These are phyloP conservation scores for Diplotaxis tenuifolia DNA, from an alignment of 345 rosid species.

Conservation along the genomic window DNA sequence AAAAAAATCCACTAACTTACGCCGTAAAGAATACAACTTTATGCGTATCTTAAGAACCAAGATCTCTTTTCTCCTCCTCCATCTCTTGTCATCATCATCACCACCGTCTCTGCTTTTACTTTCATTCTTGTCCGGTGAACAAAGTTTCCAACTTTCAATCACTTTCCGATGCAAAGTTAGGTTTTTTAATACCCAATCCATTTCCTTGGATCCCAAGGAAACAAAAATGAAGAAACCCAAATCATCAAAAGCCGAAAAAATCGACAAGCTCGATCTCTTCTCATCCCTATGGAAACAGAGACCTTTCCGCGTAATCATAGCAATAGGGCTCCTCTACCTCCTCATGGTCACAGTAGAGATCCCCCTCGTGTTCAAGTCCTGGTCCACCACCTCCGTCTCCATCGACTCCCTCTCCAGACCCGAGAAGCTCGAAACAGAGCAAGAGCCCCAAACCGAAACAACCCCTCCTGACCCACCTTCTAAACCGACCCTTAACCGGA, in stretches of 20 bases:
- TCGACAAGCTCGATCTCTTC: constrained; percentile 46
- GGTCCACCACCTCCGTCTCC: constrained; percentile 40
- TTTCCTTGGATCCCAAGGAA: constrained; percentile 34
- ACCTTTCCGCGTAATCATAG: constrained; percentile 65
- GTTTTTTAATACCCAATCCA: neutral
- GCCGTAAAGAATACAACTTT: neutral
- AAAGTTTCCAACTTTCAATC: neutral
- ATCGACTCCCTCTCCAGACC: constrained; percentile 50
- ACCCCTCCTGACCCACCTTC: constrained; percentile 70
- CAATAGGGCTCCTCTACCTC: constrained; percentile 54
- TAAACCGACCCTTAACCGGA: constrained; percentile 20
- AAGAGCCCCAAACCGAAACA: constrained; percentile 39
- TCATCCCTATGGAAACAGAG: constrained; percentile 56
- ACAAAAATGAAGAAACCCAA: constrained; percentile 58
- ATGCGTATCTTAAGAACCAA: no score
- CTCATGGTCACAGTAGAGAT: constrained; percentile 68
- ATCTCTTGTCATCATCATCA: constrained; percentile 11
- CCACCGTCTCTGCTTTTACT: neutral
- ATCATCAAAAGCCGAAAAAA: constrained; percentile 41
- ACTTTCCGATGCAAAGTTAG: neutral
- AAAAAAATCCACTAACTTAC: neutral
- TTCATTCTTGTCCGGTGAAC: neutral
- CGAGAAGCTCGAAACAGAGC: constrained; percentile 49
- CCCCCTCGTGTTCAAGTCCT: constrained; percentile 66
- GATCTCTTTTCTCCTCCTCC: no score